Evolutionary conservation across 257 asterid species (phyloP), one percentile per base, ranked within the genome.

Genomic region (Ocimum tenuiflorum): DNA sequence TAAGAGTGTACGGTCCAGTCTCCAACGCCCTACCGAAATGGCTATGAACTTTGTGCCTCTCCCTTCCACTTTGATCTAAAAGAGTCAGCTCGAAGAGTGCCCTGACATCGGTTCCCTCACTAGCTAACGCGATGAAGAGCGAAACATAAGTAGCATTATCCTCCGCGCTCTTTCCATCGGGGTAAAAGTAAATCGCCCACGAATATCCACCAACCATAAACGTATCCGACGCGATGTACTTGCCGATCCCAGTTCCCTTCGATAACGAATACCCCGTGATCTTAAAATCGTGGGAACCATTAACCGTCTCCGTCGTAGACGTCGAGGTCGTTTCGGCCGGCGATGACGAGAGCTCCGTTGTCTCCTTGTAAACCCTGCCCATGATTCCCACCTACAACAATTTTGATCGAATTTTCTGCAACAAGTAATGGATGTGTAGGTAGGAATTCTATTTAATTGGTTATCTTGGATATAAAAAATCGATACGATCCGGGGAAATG

Each of bases 1-100:
- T 92, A 38, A 92, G 86, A 4, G 97, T 74, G 53, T 92, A 92
- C 0, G 99, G 99, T 13, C 99, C 99, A 59, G 86, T 86, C 85
- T 92, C 99, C 78, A 92, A 83, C 41, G 94, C 80, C 80, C 99
- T 85, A 24, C 96, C 97, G 49, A 92, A 92, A 83, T 92, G 99
- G 79, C 85, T 92, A 66, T 87, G 96, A 76, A 91, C 86, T 86
- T 89, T 89, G 80, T 92, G 97, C 84, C 86, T 87, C 81, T 75
- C 95, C 81, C 77, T 83, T 52, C 97, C 97, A 72, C 97, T 89
- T 81, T 89, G 99, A 76, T 92, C 99, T 68, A 85, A 64, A 49
- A 92, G 88, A 20, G 88, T 87, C 67, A 89, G 76, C 83, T 92
- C 97, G 67, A 92, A 92, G 43, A 92, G 94, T 53, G 96, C 99